Evolutionary conservation across 768 basidiomycete genomes (phyloP).

Genomic region (Hebeloma cylindrosporum): DNA sequence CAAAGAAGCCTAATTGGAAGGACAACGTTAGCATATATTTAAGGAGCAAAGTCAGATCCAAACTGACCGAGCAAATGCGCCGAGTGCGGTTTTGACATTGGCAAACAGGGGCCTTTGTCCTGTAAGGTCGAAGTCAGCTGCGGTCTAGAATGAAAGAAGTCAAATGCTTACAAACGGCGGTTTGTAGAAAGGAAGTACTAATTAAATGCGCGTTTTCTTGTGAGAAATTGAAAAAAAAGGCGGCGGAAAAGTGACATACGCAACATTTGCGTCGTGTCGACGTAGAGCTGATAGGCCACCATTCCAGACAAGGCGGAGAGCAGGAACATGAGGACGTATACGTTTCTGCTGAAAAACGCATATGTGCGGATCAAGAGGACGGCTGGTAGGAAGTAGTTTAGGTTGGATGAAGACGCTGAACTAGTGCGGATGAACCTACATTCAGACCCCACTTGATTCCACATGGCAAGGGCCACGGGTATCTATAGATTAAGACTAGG

Average conservation of each 20-base stretch:
- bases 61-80: conserved; percentile 73
- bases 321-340: conserved; percentile 62
- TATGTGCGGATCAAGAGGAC: conserved; percentile 83
- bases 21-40: conserved; percentile 14
- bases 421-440: conserved; percentile 45
- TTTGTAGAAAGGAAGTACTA: conserved; percentile 66
- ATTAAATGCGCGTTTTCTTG: conserved; percentile 4
- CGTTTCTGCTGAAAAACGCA: conserved; percentile 81
- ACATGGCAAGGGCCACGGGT: conserved; percentile 80
- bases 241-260: conserved; percentile 40
- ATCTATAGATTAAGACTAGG: conserved; percentile 43
- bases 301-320: conserved; percentile 68
- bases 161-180: conserved; percentile 54
- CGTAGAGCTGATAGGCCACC: conserved; percentile 79
- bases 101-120: conserved; percentile 71
- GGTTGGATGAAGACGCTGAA: conserved; percentile 8
- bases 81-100: conserved; percentile 79
- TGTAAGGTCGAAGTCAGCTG: conserved; percentile 16
- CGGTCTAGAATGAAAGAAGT: neutral
- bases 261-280: conserved; percentile 76
- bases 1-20: conserved; percentile 51
- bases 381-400: conserved; percentile 39
- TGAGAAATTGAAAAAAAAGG: conserved; percentile 4
- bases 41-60: neutral
- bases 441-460: conserved; percentile 86